Conservation (phyloP, 2,329 filamentous ascomycete genomes). For the Helminthosporium solani region DNA sequence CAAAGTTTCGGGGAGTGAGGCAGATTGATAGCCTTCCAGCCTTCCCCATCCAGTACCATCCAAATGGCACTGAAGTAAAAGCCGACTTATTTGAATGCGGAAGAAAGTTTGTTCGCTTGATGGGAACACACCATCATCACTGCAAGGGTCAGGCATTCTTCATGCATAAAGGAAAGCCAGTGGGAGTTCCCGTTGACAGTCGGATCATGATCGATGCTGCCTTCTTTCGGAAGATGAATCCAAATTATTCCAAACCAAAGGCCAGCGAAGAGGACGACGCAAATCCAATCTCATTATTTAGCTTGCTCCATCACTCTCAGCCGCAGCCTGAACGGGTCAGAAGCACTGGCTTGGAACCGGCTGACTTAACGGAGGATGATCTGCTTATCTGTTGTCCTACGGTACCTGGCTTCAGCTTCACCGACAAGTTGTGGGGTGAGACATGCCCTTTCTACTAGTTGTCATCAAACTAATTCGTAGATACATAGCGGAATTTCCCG, state of each 20-base stretch:
- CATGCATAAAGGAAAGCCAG: slow-evolving; percentile 23
- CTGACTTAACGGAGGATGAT: slow-evolving; percentile 15
- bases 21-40: slow-evolving; percentile 5
- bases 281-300: slow-evolving; percentile 7
- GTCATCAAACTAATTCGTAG: slow-evolving; percentile 9
- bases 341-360: slow-evolving; percentile 10
- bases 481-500: slow-evolving; percentile 19
- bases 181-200: slow-evolving; percentile 17
- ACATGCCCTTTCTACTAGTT: slow-evolving; percentile 4
- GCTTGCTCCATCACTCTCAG: slow-evolving; percentile 2
- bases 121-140: slow-evolving; percentile 23
- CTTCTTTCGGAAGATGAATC: slow-evolving; percentile 27
- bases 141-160: slow-evolving; percentile 38
- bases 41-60: slow-evolving; percentile 6
- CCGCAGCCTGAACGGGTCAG: slow-evolving; percentile 8
- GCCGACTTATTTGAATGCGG: slow-evolving; percentile 5
- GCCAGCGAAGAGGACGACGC: slow-evolving; percentile 4
- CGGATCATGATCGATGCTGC: slow-evolving; percentile 31
- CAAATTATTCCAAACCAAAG: slow-evolving; percentile 22
- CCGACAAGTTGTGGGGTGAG: slow-evolving; percentile 21
- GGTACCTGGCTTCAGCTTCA: slow-evolving; percentile 18
- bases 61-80: slow-evolving; percentile 7
- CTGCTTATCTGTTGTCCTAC: slow-evolving; percentile 22
- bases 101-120: slow-evolving; percentile 12
- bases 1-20: slow-evolving; percentile 7